Evolutionary conservation across 2,329 filamentous ascomycete genomes (phyloP).

Genomic region (Microcyclosporella mali): DNA sequence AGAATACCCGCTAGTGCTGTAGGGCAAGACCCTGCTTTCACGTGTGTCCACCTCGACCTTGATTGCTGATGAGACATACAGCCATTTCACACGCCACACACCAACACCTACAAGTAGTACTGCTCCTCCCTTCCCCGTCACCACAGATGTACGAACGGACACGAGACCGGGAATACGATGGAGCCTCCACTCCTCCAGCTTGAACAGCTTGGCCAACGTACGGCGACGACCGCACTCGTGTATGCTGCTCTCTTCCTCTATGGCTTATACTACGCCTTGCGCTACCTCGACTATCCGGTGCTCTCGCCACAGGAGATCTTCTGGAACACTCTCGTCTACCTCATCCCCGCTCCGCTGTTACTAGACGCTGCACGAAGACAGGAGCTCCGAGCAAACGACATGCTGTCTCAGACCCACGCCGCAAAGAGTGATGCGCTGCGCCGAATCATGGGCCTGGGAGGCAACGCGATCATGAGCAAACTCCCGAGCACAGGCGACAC

Average conservation of each 20-base stretch:
- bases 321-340: conserved; percentile 56
- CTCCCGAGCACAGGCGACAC: conserved; percentile 28
- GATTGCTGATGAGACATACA: neutral
- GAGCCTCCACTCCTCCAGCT: conserved; percentile 18
- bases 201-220: conserved; percentile 14
- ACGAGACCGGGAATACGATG: conserved; percentile 11
- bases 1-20: neutral
- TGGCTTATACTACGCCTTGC: conserved; percentile 27
- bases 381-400: conserved; percentile 24
- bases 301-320: conserved; percentile 44
- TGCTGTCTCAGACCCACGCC: conserved; percentile 30
- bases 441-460: conserved; percentile 35
- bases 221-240: conserved; percentile 17
- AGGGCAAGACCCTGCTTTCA: conserved; percentile 1
- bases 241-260: conserved; percentile 26
- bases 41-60: neutral
- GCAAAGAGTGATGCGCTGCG: conserved; percentile 35
- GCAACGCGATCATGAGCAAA: conserved; percentile 33
- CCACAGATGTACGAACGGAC: no score
- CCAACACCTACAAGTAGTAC: no score
- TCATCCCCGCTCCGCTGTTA: conserved; percentile 53
- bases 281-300: conserved; percentile 28
- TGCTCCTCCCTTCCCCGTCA: no score
- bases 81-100: no score
- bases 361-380: conserved; percentile 47